Conservation (phyloP, 2,329 filamentous ascomycete species). For the Pestalotiopsis sp. region DNA sequence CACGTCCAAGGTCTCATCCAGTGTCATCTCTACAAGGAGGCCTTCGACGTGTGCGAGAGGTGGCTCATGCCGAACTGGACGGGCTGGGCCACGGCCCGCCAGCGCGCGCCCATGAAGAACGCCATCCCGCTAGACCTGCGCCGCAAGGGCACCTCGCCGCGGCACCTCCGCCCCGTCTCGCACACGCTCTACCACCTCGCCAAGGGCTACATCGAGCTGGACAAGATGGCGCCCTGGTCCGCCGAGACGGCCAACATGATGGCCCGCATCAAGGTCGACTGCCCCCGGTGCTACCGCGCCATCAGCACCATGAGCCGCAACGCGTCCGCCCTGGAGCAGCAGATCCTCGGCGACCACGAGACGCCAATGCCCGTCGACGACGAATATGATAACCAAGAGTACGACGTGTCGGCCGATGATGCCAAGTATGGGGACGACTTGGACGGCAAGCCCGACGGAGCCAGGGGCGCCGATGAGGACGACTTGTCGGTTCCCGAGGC, state of each 20-base stretch:
- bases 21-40: slow-evolving; percentile 61
- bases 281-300: slow-evolving; percentile 31
- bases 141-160: slow-evolving; percentile 38
- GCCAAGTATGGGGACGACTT: background rate
- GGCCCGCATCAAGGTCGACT: slow-evolving; percentile 39
- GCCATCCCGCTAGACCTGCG: slow-evolving; percentile 41
- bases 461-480: background rate
- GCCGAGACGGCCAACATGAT: slow-evolving; percentile 43
- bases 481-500: background rate
- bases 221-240: slow-evolving; percentile 52
- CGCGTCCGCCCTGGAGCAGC: slow-evolving; percentile 26
- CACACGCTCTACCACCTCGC: slow-evolving; percentile 52
- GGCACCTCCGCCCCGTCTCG: slow-evolving; percentile 41
- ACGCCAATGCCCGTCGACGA: background rate
- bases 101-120: slow-evolving; percentile 26
- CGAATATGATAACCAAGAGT: background rate
- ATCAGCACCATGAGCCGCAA: slow-evolving; percentile 33
- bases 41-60: slow-evolving; percentile 75
- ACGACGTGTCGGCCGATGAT: background rate
- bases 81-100: slow-evolving; percentile 62
- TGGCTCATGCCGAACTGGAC: slow-evolving; percentile 79
- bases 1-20: slow-evolving; percentile 70
- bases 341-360: slow-evolving; percentile 22
- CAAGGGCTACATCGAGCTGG: slow-evolving; percentile 52
- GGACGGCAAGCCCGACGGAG: background rate